phyloP scores from a whole-genome alignment of 2,329 filamentous ascomycete genomes.

The Fusarium virguliforme region DNA sequence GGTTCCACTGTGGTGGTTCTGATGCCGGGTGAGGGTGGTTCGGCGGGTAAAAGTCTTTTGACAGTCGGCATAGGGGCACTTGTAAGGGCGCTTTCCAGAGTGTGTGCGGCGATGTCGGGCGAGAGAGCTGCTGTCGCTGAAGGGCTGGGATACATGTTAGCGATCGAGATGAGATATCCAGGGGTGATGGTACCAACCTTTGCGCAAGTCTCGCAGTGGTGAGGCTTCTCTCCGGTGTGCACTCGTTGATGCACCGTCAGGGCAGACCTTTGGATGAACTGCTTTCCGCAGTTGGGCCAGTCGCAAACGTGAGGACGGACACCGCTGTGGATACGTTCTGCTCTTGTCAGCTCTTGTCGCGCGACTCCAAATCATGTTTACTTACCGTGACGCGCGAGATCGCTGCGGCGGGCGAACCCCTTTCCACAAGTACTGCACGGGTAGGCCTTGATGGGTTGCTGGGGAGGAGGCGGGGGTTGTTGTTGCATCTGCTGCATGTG shows the following conservation, averaged over 20 bases:
- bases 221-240: slow-evolving; percentile 97
- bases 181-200: slow-evolving; percentile 75
- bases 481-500: slow-evolving; percentile 57
- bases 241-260: slow-evolving; percentile 96
- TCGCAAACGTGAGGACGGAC: slow-evolving; percentile 94
- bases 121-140: slow-evolving; percentile 95
- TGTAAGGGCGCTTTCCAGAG: slow-evolving; percentile 95
- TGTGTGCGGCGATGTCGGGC: slow-evolving; percentile 95
- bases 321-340: slow-evolving; percentile 96
- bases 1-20: slow-evolving; percentile 95
- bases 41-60: slow-evolving; percentile 98
- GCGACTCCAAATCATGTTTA: not conserved
- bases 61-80: slow-evolving; percentile 96
- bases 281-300: slow-evolving; percentile 89
- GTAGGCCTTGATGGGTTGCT: slow-evolving; percentile 76
- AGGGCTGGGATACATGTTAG: slow-evolving; percentile 74
- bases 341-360: slow-evolving; percentile 56
- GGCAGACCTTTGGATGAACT: slow-evolving; percentile 97
- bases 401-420: slow-evolving; percentile 92
- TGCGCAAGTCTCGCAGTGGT: slow-evolving; percentile 96
- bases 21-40: slow-evolving; percentile 94
- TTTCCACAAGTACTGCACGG: slow-evolving; percentile 92
- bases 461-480: slow-evolving; percentile 54
- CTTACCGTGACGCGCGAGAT: slow-evolving; percentile 94
- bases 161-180: not conserved